Evolutionary conservation across 2,329 filamentous ascomycete genomes (phyloP), one percentile per base, ranked within the genome.

Genomic region (Chaetomium sp.): DNA sequence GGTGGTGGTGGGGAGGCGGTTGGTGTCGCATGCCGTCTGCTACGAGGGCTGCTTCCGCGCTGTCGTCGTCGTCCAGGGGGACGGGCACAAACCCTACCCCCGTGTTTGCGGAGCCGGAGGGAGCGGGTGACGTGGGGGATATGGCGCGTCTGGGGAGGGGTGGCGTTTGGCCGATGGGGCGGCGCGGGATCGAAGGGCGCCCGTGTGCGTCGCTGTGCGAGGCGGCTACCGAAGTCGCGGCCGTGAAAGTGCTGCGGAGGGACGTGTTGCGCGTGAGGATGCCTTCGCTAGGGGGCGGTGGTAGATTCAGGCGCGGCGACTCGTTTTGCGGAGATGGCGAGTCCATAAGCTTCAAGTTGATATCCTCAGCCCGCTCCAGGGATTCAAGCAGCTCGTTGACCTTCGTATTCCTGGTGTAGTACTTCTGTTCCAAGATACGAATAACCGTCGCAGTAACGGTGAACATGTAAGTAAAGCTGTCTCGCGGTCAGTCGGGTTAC

Each of bases 351-450:
- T 75, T 74, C 49, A 70, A 68, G 45, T 72, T 68, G 62, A 70
- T 60, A 19, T 69, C 71, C 9, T 72, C 67, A 35, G 70, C 65
- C 27, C 72, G 61, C 54, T 72, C 67, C 53, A 72, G 50, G 45
- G 73, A 63, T 47, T 70, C 64, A 23, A 75, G 70, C 10, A 69
- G 57, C 54, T 72, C 67, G 33, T 73, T 67, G 33, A 72, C 63
- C 35, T 66, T 67, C 19, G 69, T 70, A 31, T 71, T 70, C 19
- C 68, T 71, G 31, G 65, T 71, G 65, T 75, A 74, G 65, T 75
- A 74, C 19, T 69, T 66, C n/a, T 65, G 69, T 47, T 77, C 72
- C 53, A 70, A 72, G 25, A 78, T 72, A 16, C 73, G 66, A n/a
- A 69, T 49, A 6, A 64, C 33, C 35, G 67, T 68, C 13, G 65